Evolutionary conservation across 1,139 yeast species (phyloP).

Genomic region (Debaryomyces psychrophilus): DNA sequence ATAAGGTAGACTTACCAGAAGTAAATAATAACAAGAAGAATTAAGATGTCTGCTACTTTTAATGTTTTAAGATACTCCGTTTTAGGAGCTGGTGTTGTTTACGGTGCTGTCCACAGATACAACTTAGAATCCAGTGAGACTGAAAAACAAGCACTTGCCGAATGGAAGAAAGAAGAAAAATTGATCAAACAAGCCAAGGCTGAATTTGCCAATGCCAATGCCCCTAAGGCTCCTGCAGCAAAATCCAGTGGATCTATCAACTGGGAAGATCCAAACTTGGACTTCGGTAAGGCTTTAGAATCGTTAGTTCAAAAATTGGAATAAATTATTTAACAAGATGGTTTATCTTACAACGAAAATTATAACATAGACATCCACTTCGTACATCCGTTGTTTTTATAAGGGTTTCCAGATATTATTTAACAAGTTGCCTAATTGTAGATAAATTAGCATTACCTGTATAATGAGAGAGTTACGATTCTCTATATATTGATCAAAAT

Average conservation of each 20-base stretch:
- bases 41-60: constrained; percentile 37
- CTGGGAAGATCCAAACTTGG: constrained; percentile 90
- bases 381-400: not conserved
- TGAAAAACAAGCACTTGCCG: constrained; percentile 58
- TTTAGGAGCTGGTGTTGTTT: constrained; percentile 83
- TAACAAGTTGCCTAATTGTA: constrained; percentile 9
- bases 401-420: constrained; percentile 3
- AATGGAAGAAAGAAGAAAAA: constrained; percentile 68
- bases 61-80: constrained; percentile 92
- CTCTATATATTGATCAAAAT: constrained; percentile 4
- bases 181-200: constrained; percentile 87
- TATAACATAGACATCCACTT: constrained; percentile 1
- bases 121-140: constrained; percentile 63
- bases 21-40: constrained; percentile 3
- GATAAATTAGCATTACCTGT: constrained; percentile 10
- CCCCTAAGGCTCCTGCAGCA: constrained; percentile 43
- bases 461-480: constrained; percentile 5
- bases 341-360: constrained; percentile 1
- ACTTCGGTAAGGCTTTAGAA: constrained; percentile 60
- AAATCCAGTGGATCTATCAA: constrained; percentile 54
- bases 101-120: constrained; percentile 87
- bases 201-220: constrained; percentile 74
- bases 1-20: not conserved
- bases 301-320: constrained; percentile 49
- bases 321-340: constrained; percentile 18